Percentiles rank a stretch among this genome's conserved stretches.
Conservation (phyloP, 805 yeast species). For the Myxozyma kluyveri region DNA sequence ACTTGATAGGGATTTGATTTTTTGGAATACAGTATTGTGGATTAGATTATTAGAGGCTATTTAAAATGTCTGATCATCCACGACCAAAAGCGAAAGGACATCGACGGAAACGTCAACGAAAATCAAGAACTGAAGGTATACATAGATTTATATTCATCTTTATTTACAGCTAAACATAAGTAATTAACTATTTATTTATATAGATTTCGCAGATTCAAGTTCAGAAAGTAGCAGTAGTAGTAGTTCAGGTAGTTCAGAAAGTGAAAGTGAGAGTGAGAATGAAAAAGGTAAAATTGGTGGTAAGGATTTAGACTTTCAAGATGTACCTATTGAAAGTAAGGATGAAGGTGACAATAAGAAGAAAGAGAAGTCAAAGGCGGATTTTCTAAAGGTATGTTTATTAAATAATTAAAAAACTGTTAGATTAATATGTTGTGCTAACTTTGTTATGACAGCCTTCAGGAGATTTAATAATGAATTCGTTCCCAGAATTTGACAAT, state of each 20-base stretch:
- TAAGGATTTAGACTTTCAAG: constrained; percentile 1
- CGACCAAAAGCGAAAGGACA: constrained; percentile 2
- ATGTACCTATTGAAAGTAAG: not conserved
- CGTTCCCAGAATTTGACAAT: constrained; percentile 7
- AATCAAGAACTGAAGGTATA: constrained; percentile 27
- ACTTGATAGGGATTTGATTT: too few relatives aligned
- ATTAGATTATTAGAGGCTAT: too few relatives aligned
- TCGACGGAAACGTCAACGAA: constrained; percentile 23
- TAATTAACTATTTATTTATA: not conserved
- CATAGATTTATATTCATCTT: not conserved
- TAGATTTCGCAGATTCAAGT: constrained; percentile 8
- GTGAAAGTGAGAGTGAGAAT: constrained; percentile 5
- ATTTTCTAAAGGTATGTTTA: too few relatives aligned
- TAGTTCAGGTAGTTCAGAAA: constrained; percentile 2
- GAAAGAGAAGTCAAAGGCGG: not conserved
- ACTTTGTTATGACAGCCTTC: constrained; percentile 2
- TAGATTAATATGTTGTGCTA: not conserved
- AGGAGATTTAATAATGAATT: not conserved
- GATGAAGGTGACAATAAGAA: not conserved
- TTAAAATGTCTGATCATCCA: not conserved
- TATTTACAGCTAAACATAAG: not conserved
- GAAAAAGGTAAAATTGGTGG: not conserved
- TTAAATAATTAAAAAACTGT: too few relatives aligned
- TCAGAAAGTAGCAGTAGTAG: not conserved
- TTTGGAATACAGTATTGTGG: too few relatives aligned